These are phyloP conservation scores for Naganishia antarctica DNA, from an alignment of 768 basidiomycete species.

Conservation along the genomic window DNA sequence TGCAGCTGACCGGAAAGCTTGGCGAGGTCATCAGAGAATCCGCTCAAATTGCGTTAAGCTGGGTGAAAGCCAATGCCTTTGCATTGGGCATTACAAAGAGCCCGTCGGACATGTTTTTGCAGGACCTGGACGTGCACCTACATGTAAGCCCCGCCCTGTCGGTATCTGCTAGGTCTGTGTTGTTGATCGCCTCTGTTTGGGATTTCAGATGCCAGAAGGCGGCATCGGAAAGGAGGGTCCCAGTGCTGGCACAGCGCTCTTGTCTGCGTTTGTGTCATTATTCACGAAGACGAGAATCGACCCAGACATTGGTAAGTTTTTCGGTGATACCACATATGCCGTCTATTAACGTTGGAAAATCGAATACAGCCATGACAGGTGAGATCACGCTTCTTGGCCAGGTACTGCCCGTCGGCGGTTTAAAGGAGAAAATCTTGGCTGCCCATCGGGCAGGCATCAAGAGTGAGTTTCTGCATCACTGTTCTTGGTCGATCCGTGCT, in stretches of 20 bases:
- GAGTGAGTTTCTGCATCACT: constrained; percentile 52
- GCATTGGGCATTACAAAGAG: constrained; percentile 77
- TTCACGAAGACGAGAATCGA: constrained; percentile 78
- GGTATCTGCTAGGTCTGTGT: neutral
- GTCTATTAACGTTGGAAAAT: neutral
- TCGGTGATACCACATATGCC: too few relatives aligned
- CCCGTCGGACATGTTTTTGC: constrained; percentile 69
- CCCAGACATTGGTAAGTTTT: constrained; percentile 74
- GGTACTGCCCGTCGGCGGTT: constrained; percentile 88
- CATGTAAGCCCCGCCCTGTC: constrained; percentile 58
- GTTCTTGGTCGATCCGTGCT: neutral
- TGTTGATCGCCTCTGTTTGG: constrained; percentile 14
- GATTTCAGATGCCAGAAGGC: constrained; percentile 41
- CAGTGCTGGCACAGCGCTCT: constrained; percentile 87
- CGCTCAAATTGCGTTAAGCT: constrained; percentile 88
- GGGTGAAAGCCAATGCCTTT: constrained; percentile 85
- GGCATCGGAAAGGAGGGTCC: constrained; percentile 72
- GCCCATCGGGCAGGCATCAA: constrained; percentile 96
- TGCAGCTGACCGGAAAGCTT: constrained; percentile 92
- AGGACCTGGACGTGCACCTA: constrained; percentile 82
- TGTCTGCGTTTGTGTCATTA: constrained; percentile 84
- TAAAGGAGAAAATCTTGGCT: constrained; percentile 71
- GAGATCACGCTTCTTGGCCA: constrained; percentile 95
- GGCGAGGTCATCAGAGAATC: constrained; percentile 97
- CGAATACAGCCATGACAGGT: constrained; percentile 82